phyloP scores from a whole-genome alignment of 148 eudicot species.

The Silene uniflora region DNA sequence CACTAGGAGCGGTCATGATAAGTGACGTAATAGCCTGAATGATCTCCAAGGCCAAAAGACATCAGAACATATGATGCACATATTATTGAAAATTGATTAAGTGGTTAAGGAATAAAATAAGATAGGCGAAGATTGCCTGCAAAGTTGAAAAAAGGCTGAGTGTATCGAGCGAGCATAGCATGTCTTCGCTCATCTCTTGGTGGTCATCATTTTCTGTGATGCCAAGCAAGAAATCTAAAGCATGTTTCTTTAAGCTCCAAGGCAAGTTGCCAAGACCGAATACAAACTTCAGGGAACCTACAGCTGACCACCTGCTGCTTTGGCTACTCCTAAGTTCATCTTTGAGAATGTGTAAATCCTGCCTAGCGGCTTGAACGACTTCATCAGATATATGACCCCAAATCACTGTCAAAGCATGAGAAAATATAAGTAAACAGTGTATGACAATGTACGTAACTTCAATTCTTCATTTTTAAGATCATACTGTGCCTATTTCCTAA shows the following conservation, averaged over 20 bases:
- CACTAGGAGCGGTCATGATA: conserved; percentile 73
- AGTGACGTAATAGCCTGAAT: conserved; percentile 66
- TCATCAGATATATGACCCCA: conserved; percentile 74
- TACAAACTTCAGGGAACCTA: conserved; percentile 57
- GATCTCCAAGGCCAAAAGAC: conserved; percentile 30
- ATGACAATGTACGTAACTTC: not conserved
- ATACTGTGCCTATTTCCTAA: too few relatives aligned
- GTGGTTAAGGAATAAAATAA: not conserved
- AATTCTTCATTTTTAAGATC: not conserved
- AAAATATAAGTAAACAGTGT: conserved; percentile 2
- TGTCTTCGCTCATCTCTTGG: conserved; percentile 31
- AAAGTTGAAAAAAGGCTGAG: conserved; percentile 52
- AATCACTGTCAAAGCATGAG: conserved; percentile 42
- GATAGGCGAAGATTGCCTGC: conserved; percentile 49
- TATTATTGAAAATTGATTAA: not conserved
- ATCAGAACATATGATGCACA: conserved; percentile 14
- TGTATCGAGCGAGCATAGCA: conserved; percentile 36
- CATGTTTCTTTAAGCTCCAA: conserved; percentile 66
- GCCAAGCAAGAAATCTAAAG: conserved; percentile 52
- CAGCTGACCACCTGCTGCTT: conserved; percentile 69
- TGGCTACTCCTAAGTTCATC: conserved; percentile 52
- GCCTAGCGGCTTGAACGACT: conserved; percentile 49
- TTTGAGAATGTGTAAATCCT: conserved; percentile 46
- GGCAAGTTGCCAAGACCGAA: conserved; percentile 46
- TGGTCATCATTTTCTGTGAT: conserved; percentile 41